These are phyloP conservation scores for Ceratocystis ficicola DNA, from an alignment of 2,329 filamentous ascomycete genomes.

Conservation along the genomic window DNA sequence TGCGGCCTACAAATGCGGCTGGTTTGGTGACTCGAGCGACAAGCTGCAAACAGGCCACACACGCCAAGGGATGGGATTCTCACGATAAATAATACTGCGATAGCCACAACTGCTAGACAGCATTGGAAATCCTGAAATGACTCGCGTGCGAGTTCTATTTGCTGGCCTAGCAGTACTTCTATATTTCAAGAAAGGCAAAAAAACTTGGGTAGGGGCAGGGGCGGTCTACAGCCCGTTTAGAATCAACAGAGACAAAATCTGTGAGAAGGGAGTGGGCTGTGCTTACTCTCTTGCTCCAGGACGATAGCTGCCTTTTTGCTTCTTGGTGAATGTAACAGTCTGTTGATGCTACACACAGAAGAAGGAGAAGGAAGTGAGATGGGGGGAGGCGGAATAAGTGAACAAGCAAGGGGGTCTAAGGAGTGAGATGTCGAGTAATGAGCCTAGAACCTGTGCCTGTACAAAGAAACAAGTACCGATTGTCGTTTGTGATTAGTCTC, in stretches of 20 bases:
- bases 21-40: too few species aligned
- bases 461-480: neutral
- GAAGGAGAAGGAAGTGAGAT: too few species aligned
- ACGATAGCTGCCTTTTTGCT: neutral
- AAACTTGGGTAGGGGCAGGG: too few species aligned
- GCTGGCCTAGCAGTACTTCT: too few species aligned
- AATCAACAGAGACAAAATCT: neutral
- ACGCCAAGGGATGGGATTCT: too few species aligned
- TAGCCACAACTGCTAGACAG: too few species aligned
- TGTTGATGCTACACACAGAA: too few species aligned
- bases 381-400: neutral
- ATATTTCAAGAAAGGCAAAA: too few species aligned
- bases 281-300: neutral
- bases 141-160: too few species aligned
- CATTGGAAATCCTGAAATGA: too few species aligned
- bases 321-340: neutral
- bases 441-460: neutral
- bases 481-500: neutral
- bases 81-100: too few species aligned
- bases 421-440: too few species aligned
- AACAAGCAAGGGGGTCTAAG: neutral
- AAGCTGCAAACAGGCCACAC: neutral
- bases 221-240: neutral
- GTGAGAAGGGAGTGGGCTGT: neutral
- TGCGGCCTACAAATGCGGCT: slow-evolving; percentile 36